Evolutionary conservation across 2,329 filamentous ascomycete genomes (phyloP).

Genomic region (Pseudocercospora musae): DNA sequence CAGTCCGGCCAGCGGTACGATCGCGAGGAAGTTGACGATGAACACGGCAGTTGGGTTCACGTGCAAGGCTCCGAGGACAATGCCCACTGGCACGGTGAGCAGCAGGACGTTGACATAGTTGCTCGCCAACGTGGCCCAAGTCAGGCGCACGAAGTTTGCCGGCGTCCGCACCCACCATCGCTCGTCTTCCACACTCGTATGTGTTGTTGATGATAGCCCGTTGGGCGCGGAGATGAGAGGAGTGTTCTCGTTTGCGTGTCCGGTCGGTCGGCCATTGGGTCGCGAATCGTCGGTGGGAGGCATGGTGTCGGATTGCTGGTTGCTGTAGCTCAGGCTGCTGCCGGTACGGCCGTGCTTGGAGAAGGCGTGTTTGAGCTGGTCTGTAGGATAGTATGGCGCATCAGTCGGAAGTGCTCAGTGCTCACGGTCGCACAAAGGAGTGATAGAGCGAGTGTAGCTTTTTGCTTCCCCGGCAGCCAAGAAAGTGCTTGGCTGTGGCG

Average conservation of each 20-base stretch:
- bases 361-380: constrained; percentile 22
- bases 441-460: background rate
- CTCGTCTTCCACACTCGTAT: constrained; percentile 17
- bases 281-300: constrained; percentile 10
- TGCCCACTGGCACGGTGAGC: constrained; percentile 70
- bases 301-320: constrained; percentile 15
- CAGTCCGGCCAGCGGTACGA: constrained; percentile 70
- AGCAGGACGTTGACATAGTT: constrained; percentile 67
- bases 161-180: constrained; percentile 23
- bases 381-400: constrained; percentile 7
- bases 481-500: background rate
- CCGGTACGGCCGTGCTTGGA: constrained; percentile 25
- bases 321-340: constrained; percentile 19
- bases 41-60: constrained; percentile 69
- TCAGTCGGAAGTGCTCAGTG: constrained; percentile 1
- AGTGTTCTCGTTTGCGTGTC: constrained; percentile 27
- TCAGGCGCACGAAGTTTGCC: constrained; percentile 24
- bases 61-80: constrained; percentile 59
- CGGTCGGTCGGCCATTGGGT: constrained; percentile 19
- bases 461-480: background rate
- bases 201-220: constrained; percentile 14
- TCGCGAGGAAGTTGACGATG: constrained; percentile 75
- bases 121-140: constrained; percentile 46
- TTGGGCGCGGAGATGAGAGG: constrained; percentile 27
- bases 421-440: background rate